These are phyloP conservation scores for Xylariaceae sp. DNA, from an alignment of 2,329 filamentous ascomycete species.

Conservation along the genomic window DNA sequence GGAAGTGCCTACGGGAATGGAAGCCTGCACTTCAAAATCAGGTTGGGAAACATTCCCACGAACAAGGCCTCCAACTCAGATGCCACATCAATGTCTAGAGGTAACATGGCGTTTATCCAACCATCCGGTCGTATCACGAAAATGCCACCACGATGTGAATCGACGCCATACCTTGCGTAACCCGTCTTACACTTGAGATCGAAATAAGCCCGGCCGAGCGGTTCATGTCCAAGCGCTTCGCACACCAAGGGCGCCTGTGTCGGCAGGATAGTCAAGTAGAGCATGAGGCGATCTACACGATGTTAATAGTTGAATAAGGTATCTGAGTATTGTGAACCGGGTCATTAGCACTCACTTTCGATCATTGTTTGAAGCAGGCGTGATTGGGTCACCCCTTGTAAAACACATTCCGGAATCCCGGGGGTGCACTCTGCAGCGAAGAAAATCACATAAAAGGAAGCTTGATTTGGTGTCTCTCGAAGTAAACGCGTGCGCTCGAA, in stretches of 20 bases:
- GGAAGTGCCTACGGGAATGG: neutral
- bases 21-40: neutral
- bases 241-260: constrained; percentile 17
- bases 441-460: constrained; percentile 38
- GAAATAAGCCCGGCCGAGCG: constrained; percentile 14
- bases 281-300: neutral
- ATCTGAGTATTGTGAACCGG: neutral
- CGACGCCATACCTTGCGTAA: constrained; percentile 21
- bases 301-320: neutral
- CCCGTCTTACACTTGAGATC: constrained; percentile 12
- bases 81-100: neutral
- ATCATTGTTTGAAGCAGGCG: constrained; percentile 9
- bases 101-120: constrained; percentile 21
- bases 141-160: constrained; percentile 15
- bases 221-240: constrained; percentile 14
- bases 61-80: constrained; percentile 8
- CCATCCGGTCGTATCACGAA: constrained; percentile 26
- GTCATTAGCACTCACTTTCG: constrained; percentile 1
- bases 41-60: neutral
- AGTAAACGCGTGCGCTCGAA: constrained; percentile 40
- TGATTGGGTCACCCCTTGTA: constrained; percentile 8
- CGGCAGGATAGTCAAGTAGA: constrained; percentile 22
- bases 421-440: constrained; percentile 26
- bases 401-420: constrained; percentile 1
- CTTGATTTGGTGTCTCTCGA: constrained; percentile 38